Evolutionary conservation across 2,329 filamentous ascomycete genomes (phyloP).

Genomic region (Microdochium trichocladiopsis): DNA sequence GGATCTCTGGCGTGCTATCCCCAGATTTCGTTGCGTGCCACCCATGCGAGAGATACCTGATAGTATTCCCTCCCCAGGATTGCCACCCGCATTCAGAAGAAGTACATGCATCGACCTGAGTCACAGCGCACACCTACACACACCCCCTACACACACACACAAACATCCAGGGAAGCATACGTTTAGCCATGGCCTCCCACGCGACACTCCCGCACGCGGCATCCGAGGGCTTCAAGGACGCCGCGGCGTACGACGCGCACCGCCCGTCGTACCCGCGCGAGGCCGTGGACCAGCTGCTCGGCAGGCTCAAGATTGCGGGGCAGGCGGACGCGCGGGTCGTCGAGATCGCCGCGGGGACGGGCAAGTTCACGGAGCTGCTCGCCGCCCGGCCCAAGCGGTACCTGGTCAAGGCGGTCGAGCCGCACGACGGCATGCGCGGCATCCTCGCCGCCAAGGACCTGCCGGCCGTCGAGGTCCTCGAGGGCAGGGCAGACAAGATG

Average conservation of each 20-base stretch:
- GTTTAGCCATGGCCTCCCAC: not conserved
- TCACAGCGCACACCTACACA: too few species aligned
- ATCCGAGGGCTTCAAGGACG: constrained; percentile 62
- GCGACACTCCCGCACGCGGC: constrained; percentile 13
- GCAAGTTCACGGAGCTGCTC: constrained; percentile 62
- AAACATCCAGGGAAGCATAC: not conserved
- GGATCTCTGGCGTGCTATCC: too few species aligned
- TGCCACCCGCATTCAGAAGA: too few species aligned
- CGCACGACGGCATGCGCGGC: constrained; percentile 58
- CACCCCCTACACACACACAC: too few species aligned
- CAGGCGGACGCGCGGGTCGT: constrained; percentile 41
- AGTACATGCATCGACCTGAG: too few species aligned
- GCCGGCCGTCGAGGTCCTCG: constrained; percentile 42
- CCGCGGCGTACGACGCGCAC: constrained; percentile 57
- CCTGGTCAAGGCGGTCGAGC: constrained; percentile 55
- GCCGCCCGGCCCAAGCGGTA: constrained; percentile 51
- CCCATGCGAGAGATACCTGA: too few species aligned
- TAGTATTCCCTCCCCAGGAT: too few species aligned
- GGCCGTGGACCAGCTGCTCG: constrained; percentile 52
- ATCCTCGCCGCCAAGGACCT: constrained; percentile 53
- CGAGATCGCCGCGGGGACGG: constrained; percentile 62
- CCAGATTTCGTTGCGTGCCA: too few species aligned
- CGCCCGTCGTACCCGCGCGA: constrained; percentile 58
- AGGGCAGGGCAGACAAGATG: constrained; percentile 53
- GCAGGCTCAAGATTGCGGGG: constrained; percentile 42